These are phyloP conservation scores for Penicillium hordei DNA, from an alignment of 2,329 filamentous ascomycete genomes.

Conservation along the genomic window DNA sequence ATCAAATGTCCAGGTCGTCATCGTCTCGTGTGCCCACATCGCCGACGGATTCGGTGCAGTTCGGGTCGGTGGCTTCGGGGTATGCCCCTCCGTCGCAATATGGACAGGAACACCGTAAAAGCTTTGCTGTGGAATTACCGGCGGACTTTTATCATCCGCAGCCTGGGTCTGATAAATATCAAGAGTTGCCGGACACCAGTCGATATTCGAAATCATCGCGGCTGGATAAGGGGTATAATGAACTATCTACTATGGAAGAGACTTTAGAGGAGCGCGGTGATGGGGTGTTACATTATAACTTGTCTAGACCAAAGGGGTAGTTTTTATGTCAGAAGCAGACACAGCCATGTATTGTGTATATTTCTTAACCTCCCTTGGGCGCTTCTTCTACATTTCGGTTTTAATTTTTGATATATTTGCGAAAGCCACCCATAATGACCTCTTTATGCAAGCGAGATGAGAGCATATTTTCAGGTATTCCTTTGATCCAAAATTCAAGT, in stretches of 20 bases:
- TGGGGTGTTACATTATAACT: background rate
- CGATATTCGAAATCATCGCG: background rate
- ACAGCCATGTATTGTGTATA: background rate
- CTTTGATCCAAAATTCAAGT: background rate
- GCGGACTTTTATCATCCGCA: slow-evolving; percentile 10
- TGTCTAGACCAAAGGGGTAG: background rate
- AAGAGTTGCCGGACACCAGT: slow-evolving; percentile 5
- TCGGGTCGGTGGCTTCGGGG: background rate
- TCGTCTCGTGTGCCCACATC: slow-evolving; percentile 1
- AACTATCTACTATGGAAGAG: background rate
- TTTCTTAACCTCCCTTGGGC: background rate
- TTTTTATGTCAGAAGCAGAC: too few relatives aligned
- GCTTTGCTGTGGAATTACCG: slow-evolving; percentile 15
- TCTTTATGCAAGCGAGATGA: background rate
- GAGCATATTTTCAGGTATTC: background rate
- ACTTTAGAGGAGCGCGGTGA: background rate
- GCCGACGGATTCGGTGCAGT: slow-evolving; percentile 2
- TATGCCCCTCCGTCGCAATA: background rate
- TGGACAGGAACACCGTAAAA: background rate
- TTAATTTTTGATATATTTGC: background rate
- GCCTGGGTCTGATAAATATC: background rate
- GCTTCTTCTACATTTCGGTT: background rate
- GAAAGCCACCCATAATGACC: background rate
- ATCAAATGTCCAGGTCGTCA: slow-evolving; percentile 3
- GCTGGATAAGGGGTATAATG: background rate